Conservation (phyloP, 768 basidiomycete genomes). For the Austroboletus eburneus region DNA sequence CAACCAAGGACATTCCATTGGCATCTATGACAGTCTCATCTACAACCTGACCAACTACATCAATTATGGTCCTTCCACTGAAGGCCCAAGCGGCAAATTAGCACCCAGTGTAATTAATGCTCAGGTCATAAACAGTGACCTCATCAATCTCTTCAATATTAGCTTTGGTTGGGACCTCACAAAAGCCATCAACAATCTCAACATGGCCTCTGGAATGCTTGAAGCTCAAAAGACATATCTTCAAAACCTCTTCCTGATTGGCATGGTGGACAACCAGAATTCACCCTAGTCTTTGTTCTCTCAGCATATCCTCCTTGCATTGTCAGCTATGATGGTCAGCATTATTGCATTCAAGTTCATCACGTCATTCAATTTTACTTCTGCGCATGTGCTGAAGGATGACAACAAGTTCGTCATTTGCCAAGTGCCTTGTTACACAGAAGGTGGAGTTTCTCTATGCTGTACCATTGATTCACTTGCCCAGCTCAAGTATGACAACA, state of each 20-base stretch:
- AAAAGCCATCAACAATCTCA: constrained; percentile 59
- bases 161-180: constrained; percentile 79
- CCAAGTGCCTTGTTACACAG: constrained; percentile 98
- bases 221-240: constrained; percentile 80
- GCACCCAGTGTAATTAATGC: constrained; percentile 41
- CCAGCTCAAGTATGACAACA: constrained; percentile 95
- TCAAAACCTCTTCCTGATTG: constrained; percentile 89
- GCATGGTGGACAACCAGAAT: constrained; percentile 88
- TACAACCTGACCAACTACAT: constrained; percentile 88
- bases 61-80: constrained; percentile 56
- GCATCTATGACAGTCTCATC: constrained; percentile 80
- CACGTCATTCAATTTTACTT: constrained; percentile 80
- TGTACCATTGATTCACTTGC: constrained; percentile 93
- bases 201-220: constrained; percentile 57
- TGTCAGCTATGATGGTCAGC: constrained; percentile 89
- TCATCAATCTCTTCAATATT: constrained; percentile 76
- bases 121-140: constrained; percentile 66
- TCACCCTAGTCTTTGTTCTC: constrained; percentile 91
- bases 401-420: constrained; percentile 98
- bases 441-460: constrained; percentile 83
- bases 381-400: constrained; percentile 81
- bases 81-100: constrained; percentile 45
- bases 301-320: constrained; percentile 82
- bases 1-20: constrained; percentile 54
- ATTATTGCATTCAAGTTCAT: constrained; percentile 97